Evolutionary conservation across 1,139 yeast genomes (phyloP).

Genomic region (Nakaseomyces glabratus): DNA sequence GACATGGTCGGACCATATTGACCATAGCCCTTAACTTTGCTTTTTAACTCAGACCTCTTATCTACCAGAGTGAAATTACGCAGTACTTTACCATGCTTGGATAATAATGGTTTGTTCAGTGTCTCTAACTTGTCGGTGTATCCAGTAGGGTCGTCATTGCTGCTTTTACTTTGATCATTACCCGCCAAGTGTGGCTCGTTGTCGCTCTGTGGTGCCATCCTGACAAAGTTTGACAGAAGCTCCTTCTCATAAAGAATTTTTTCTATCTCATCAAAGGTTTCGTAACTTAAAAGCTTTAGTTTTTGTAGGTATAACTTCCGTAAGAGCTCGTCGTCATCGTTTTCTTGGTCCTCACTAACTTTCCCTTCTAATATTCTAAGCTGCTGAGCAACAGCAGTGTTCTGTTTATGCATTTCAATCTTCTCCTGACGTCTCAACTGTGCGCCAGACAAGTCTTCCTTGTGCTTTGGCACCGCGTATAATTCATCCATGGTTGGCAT

Average conservation of each 20-base stretch:
- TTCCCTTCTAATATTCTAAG: constrained; percentile 34
- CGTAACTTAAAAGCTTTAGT: constrained; percentile 43
- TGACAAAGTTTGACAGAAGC: constrained; percentile 25
- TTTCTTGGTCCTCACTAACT: constrained; percentile 31
- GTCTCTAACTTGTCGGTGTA: constrained; percentile 50
- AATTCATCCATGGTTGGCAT: constrained; percentile 38
- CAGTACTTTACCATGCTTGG: constrained; percentile 65
- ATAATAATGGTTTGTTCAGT: constrained; percentile 37
- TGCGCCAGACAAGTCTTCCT: constrained; percentile 36
- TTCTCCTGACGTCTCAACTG: constrained; percentile 57
- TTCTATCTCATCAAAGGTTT: constrained; percentile 40
- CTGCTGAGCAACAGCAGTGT: constrained; percentile 43
- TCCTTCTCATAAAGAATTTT: constrained; percentile 25
- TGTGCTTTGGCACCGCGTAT: constrained; percentile 17
- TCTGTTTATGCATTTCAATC: constrained; percentile 57
- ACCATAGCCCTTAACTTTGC: constrained; percentile 81
- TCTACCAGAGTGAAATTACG: constrained; percentile 78
- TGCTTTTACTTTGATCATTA: too few species aligned
- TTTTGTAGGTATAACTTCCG: constrained; percentile 49
- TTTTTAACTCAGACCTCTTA: constrained; percentile 46
- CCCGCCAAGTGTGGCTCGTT: too few species aligned
- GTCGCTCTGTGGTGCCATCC: constrained; percentile 12
- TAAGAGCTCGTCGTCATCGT: constrained; percentile 51
- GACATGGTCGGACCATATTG: constrained; percentile 92
- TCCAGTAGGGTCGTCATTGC: constrained; percentile 30